phyloP scores from a whole-genome alignment of 78 protist genomes.

The Neovahlkampfia damariscottae region DNA sequence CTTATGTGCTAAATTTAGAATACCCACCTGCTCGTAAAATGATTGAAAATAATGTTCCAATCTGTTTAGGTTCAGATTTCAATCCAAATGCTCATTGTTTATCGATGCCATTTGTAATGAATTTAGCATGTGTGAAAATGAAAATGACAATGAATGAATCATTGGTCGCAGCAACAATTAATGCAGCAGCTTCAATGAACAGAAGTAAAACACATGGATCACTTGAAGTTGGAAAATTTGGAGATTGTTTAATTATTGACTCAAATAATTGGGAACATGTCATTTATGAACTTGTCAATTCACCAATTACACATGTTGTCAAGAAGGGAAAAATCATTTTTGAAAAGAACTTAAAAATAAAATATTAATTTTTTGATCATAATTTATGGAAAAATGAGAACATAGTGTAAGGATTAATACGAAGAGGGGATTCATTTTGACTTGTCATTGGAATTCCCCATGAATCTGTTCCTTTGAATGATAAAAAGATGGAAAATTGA shows the following conservation, averaged over 20 bases:
- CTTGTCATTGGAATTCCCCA: too few relatives aligned
- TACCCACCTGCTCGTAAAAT: conserved; percentile 62
- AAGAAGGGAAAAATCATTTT: conserved; percentile 46
- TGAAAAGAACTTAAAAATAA: background rate
- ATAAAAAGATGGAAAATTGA: too few relatives aligned
- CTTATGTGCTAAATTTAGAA: conserved; percentile 51
- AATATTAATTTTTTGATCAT: too few relatives aligned
- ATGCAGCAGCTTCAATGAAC: conserved; percentile 61
- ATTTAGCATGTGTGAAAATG: conserved; percentile 65
- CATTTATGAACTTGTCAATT: conserved; percentile 59
- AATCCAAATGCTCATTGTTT: conserved; percentile 77
- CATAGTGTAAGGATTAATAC: too few relatives aligned
- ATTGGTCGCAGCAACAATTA: conserved; percentile 69
- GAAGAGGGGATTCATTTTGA: too few relatives aligned
- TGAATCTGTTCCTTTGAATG: too few relatives aligned
- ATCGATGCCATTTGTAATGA: conserved; percentile 73
- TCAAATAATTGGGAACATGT: conserved; percentile 68
- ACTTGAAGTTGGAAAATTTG: conserved; percentile 59
- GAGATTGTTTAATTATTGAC: conserved; percentile 51
- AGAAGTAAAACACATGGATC: conserved; percentile 43
- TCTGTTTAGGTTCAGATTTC: conserved; percentile 64
- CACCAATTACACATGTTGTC: conserved; percentile 53
- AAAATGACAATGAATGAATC: conserved; percentile 62
- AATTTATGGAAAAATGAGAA: too few relatives aligned
- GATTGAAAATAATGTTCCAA: conserved; percentile 58